Conservation (phyloP, 2,329 filamentous ascomycete species). For the Exophiala bonariae region DNA sequence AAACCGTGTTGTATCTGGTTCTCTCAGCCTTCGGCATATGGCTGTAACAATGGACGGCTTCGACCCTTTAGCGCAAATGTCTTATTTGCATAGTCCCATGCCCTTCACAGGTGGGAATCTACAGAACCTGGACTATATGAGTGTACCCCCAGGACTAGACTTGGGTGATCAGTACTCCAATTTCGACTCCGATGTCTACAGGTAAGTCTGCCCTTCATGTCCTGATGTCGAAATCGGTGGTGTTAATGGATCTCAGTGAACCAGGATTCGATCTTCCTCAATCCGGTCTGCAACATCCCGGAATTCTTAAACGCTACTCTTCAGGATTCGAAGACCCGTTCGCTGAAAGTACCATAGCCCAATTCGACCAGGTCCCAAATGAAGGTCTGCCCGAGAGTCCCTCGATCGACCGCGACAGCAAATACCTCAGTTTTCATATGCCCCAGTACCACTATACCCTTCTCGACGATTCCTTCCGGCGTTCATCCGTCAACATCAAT, state of each 20-base stretch:
- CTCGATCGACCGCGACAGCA: constrained; percentile 65
- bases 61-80: constrained; percentile 62
- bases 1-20: constrained; percentile 1
- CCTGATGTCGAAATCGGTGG: too few relatives aligned
- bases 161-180: constrained; percentile 59
- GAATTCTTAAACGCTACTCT: constrained; percentile 51
- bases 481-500: constrained; percentile 57
- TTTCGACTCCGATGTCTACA: constrained; percentile 61
- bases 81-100: constrained; percentile 61
- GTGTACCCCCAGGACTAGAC: constrained; percentile 54
- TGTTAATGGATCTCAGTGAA: too few relatives aligned
- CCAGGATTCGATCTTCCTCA: constrained; percentile 44
- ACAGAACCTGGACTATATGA: constrained; percentile 48
- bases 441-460: constrained; percentile 61
- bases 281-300: constrained; percentile 37
- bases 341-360: constrained; percentile 46
- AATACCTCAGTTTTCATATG: constrained; percentile 72
- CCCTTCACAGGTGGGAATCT: constrained; percentile 50
- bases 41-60: constrained; percentile 53
- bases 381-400: constrained; percentile 51
- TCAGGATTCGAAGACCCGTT: constrained; percentile 52
- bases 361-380: constrained; percentile 45
- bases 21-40: constrained; percentile 10
- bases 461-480: constrained; percentile 59
- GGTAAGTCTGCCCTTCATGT: constrained; percentile 21